Percentiles rank a stretch among this genome's conserved stretches.
phyloP scores from a whole-genome alignment of 176 grass and related monocot genomes.

The Microstegium vimineum region DNA sequence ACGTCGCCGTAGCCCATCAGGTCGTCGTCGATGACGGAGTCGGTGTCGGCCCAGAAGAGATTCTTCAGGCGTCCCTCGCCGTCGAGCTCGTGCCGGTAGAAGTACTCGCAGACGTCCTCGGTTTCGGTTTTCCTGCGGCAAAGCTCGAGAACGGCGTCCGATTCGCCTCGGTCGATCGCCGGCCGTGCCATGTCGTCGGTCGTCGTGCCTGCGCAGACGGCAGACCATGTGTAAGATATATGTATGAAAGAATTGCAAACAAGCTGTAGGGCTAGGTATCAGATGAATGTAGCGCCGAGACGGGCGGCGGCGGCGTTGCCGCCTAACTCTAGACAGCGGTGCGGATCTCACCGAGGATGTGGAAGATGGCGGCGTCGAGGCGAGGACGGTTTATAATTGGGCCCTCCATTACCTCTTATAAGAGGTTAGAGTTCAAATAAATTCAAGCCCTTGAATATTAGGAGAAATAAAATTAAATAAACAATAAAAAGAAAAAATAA shows the following conservation, averaged over 20 bases:
- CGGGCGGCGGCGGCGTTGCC: not conserved
- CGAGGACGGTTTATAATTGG: too few species aligned
- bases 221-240: too few species aligned
- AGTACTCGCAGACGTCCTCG: not conserved
- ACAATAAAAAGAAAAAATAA: too few species aligned
- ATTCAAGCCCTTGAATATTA: too few species aligned
- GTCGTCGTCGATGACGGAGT: not conserved
- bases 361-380: not conserved
- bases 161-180: not conserved
- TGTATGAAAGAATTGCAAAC: not conserved
- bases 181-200: not conserved
- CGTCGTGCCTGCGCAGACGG: not conserved
- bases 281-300: too few species aligned
- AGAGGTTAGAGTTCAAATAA: too few species aligned
- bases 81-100: not conserved
- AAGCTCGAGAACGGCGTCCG: not conserved
- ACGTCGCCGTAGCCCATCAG: not conserved
- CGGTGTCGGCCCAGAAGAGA: slow-evolving; percentile 11
- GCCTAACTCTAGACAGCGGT: too few species aligned
- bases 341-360: not conserved
- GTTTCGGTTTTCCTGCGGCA: not conserved
- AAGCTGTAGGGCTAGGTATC: too few species aligned
- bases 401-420: too few species aligned
- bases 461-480: too few species aligned
- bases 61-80: not conserved